Base-by-base conservation (phyloP, 2,329 filamentous ascomycete genomes). In the Teratosphaeriaceae sp. region DNA sequence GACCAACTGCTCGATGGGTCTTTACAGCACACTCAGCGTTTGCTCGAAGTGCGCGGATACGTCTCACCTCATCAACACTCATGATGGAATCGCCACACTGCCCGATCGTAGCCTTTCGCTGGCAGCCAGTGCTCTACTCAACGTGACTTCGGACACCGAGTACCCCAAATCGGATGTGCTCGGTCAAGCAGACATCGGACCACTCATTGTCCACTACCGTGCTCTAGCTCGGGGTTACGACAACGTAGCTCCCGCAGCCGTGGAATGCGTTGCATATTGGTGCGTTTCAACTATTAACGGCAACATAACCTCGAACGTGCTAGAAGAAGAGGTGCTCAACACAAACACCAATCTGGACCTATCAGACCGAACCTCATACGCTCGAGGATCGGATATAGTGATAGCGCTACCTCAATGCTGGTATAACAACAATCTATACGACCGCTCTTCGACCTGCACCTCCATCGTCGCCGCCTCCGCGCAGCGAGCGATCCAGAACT, bases 221-320 rank as follows among this genome's bases (percentile, higher is more conserved):
- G 34, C 34, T 9, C 15, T 37, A 20, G 34, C 34, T 9, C 21
- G 34, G 34, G 30, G 30, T n/a, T 34, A 8, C 12, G 15, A 15
- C 34, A 12, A 19, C 15, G 34, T 22, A 9, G 34, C 15, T 18
- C 34, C 34, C 9, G 34, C 34, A 20, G 13, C 34, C 6, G 20
- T 22, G 11, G 34, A 37, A 18, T 37, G 34, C 34, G 34, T 22
- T 20, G 34, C 34, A 6, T 37, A 22, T 11, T 37, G 34, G 34
- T 37, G 34, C 20, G 34, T 37, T 8, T 5, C 6, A 15, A 37
- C 16, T 8, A 5, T 7, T 9, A 22, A 37, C 15, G 6, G 6
- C 5, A 22, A 11, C 11, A 18, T 22, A 6, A 15, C 15, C 9
- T 20, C 15, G 9, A 22, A 22, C 18, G 19, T 37, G 6, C 19